Conservation (phyloP, 805 yeast species). For the Brettanomyces bruxellensis region DNA sequence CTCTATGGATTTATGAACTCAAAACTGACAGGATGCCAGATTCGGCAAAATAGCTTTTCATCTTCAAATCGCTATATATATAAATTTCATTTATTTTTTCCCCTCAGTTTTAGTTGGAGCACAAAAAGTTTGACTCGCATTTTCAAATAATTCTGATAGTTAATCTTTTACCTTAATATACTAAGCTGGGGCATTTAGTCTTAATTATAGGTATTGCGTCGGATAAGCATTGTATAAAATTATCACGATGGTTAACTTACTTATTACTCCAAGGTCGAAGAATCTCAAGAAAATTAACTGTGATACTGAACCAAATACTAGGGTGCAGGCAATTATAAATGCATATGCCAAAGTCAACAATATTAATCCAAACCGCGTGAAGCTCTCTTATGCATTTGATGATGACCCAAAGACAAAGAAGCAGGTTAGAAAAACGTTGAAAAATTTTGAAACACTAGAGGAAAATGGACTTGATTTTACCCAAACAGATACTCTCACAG, state of each 20-base stretch:
- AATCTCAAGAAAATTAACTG: slow-evolving; percentile 39
- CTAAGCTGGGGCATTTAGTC: too few species aligned
- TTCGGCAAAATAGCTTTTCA: too few species aligned
- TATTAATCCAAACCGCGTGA: slow-evolving; percentile 40
- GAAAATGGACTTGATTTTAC: slow-evolving; percentile 33
- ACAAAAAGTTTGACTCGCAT: too few species aligned
- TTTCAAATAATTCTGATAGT: too few species aligned
- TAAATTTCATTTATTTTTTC: too few species aligned
- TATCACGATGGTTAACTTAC: slow-evolving; percentile 33
- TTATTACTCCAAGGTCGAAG: slow-evolving; percentile 54
- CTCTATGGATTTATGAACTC: too few species aligned
- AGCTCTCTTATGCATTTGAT: slow-evolving; percentile 34
- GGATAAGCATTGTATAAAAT: too few species aligned
- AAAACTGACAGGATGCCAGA: too few species aligned
- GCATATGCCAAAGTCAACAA: slow-evolving; percentile 31
- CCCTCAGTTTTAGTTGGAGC: too few species aligned
- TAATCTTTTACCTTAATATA: too few species aligned
- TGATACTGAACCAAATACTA: slow-evolving; percentile 28
- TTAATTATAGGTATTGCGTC: too few species aligned
- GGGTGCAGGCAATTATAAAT: slow-evolving; percentile 29
- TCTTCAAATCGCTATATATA: too few species aligned
- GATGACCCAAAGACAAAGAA: slow-evolving; percentile 21
- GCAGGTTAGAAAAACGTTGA: slow-evolving; percentile 35
- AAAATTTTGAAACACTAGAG: slow-evolving; percentile 33
- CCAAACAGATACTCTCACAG: slow-evolving; percentile 27